phyloP scores from a whole-genome alignment of 768 basidiomycete species.

The Multifurca ochricompacta region DNA sequence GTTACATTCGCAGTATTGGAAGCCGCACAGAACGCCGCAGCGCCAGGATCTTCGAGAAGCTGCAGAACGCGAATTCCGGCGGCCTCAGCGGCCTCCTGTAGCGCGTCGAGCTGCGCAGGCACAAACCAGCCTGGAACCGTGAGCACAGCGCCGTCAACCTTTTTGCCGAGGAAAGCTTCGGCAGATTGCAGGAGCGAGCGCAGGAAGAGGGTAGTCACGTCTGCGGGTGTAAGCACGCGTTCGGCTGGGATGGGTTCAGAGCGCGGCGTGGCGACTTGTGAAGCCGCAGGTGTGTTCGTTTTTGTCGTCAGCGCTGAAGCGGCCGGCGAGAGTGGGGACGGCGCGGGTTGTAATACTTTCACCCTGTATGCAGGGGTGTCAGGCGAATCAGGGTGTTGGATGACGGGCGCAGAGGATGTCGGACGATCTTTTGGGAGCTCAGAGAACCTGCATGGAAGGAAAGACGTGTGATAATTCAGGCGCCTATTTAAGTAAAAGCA shows the following conservation, averaged over 20 bases:
- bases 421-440: conserved; percentile 52
- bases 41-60: conserved; percentile 81
- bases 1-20: conserved; percentile 26
- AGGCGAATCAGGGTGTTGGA: conserved; percentile 63
- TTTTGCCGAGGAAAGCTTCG: conserved; percentile 81
- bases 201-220: conserved; percentile 82
- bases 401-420: conserved; percentile 57
- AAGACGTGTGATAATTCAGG: no score
- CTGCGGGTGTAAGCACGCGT: conserved; percentile 72
- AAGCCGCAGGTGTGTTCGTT: conserved; percentile 54
- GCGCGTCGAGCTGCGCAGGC: conserved; percentile 55
- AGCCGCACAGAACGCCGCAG: conserved; percentile 50
- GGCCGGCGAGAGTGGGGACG: conserved; percentile 50
- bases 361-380: conserved; percentile 83
- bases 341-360: conserved; percentile 69
- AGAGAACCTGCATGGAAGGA: conserved; percentile 56
- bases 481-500: neutral
- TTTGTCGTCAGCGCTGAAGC: conserved; percentile 37
- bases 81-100: conserved; percentile 64
- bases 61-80: conserved; percentile 83
- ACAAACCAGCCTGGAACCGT: conserved; percentile 73
- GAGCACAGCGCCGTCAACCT: conserved; percentile 74
- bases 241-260: conserved; percentile 59
- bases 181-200: conserved; percentile 79
- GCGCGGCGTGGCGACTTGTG: conserved; percentile 61